A percentile compares a stretch with the other conserved stretches of the same genome.
These are phyloP conservation scores for Hansenula sp. DNA, from an alignment of 1,139 yeast genomes.

Conservation along the genomic window DNA sequence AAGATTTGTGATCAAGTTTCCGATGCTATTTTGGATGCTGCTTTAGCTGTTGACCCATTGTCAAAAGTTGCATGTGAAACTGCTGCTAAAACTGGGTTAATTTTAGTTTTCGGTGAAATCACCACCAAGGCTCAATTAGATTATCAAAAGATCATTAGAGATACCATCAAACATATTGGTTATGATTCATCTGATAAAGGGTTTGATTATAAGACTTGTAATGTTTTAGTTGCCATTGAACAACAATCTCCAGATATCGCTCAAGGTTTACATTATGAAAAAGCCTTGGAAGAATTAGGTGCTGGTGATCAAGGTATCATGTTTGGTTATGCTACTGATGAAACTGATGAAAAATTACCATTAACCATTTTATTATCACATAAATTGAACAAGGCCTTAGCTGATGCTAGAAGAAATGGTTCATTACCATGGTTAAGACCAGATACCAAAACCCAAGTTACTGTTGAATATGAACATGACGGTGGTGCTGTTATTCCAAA, in stretches of 20 bases:
- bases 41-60: slow-evolving; percentile 91
- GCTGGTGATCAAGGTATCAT: slow-evolving; percentile 99
- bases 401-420: slow-evolving; percentile 96
- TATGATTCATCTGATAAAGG: slow-evolving; percentile 96
- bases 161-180: slow-evolving; percentile 97
- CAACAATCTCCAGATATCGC: slow-evolving; percentile 99
- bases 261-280: slow-evolving; percentile 97
- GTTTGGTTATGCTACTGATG: slow-evolving; percentile 99
- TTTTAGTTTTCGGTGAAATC: slow-evolving; percentile 98
- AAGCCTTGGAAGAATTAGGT: slow-evolving; percentile 96
- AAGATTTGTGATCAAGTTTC: slow-evolving; percentile 99
- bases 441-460: slow-evolving; percentile 99
- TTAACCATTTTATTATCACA: slow-evolving; percentile 92
- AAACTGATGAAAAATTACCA: slow-evolving; percentile 96
- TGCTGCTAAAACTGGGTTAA: slow-evolving; percentile 98
- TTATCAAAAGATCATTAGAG: slow-evolving; percentile 96
- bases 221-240: slow-evolving; percentile 97
- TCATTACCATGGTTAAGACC: slow-evolving; percentile 96
- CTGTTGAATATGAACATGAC: slow-evolving; percentile 91
- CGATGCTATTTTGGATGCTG: slow-evolving; percentile 97
- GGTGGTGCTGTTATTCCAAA: slow-evolving; percentile 93
- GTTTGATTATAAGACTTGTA: slow-evolving; percentile 98
- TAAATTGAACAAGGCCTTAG: slow-evolving; percentile 94
- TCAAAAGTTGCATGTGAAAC: slow-evolving; percentile 99
- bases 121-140: slow-evolving; percentile 95